Evolutionary conservation across 2,329 filamentous ascomycete genomes (phyloP), one percentile per base, ranked within the genome.

Genomic region (Tolypocladium nubicola): DNA sequence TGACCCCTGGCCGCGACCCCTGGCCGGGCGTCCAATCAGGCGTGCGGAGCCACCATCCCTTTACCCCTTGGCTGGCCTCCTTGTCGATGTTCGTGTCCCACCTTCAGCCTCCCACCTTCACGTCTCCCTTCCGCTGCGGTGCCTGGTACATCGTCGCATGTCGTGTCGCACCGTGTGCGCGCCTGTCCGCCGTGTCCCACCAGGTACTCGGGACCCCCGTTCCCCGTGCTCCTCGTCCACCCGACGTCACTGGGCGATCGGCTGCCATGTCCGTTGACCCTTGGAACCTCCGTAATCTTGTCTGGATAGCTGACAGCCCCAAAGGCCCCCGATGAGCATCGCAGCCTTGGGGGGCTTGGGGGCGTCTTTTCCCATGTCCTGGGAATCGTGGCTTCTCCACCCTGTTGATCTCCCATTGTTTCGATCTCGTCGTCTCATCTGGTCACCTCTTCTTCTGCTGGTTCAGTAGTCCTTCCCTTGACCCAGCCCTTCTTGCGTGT

Each of bases 201-300:
- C 53, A 23, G 16, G 53, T 43, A 54, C 53, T 45, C 40, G 53
- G 40, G 11, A 41, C 53, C 11, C 23, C 23, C 1, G 53, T 13
- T 9, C 10, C 26, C 9, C 21, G 45, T n/a, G 41, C 41, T 8
- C 45, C 45, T 33, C 45, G 26, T 33, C 26, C 47, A 50, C 16
- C 21, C 35, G 39, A 43, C 37, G 56, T 33, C 56, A 50, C 35
- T 23, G 21, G 33, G 19, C 33, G n/a, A 52, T 52, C 47, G 50
- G 11, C 39, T 16, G 16, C 52, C 37, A 35, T 38, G 38, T 13
- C 38, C 11, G 11, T 33, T 49, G 49, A 56, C 52, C 57, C 56
- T 56, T 60, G 56, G 54, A 56, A 58, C 54, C 49, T 33, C 52
- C 55, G 43, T 60, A 58, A 60, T 60, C 53, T 58, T 45, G 52